These are phyloP conservation scores for Thymus quinquecostatus DNA, from an alignment of 257 asterid genomes.

Conservation along the genomic window DNA sequence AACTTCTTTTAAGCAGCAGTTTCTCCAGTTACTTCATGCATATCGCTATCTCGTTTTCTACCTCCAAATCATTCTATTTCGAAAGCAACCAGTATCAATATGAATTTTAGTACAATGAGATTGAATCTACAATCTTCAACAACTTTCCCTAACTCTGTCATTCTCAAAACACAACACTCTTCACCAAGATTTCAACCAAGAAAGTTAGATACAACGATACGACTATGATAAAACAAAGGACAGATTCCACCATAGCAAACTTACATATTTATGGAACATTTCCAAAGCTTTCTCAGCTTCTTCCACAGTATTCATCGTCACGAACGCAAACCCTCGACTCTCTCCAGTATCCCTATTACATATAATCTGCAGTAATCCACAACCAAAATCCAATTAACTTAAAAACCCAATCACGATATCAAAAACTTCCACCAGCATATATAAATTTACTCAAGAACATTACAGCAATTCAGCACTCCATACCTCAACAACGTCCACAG, in stretches of 20 bases:
- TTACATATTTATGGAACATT: conserved; percentile 73
- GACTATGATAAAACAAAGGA: background rate
- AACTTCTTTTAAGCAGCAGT: background rate
- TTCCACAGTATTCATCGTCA: conserved; percentile 83
- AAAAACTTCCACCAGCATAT: background rate
- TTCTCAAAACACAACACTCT: background rate
- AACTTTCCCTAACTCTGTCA: background rate
- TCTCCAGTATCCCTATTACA: conserved; percentile 69
- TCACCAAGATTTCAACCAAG: background rate
- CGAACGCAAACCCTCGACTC: conserved; percentile 97
- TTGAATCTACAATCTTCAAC: background rate
- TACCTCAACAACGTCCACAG: conserved; percentile 89
- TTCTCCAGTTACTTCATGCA: background rate
- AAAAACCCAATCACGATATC: background rate
- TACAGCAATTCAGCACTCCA: background rate
- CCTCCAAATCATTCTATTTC: background rate
- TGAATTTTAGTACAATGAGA: background rate
- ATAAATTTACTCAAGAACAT: background rate
- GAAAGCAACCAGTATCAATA: background rate
- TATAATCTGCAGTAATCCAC: conserved; percentile 60
- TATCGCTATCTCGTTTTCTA: background rate
- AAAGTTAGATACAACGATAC: background rate
- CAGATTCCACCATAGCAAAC: conserved; percentile 34
- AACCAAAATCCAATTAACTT: background rate
- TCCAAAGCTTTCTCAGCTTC: conserved; percentile 93